Evolutionary conservation across 257 asterid genomes (phyloP), one percentile per base, ranked within the genome.

Genomic region (Fraxinus quadrangulata): DNA sequence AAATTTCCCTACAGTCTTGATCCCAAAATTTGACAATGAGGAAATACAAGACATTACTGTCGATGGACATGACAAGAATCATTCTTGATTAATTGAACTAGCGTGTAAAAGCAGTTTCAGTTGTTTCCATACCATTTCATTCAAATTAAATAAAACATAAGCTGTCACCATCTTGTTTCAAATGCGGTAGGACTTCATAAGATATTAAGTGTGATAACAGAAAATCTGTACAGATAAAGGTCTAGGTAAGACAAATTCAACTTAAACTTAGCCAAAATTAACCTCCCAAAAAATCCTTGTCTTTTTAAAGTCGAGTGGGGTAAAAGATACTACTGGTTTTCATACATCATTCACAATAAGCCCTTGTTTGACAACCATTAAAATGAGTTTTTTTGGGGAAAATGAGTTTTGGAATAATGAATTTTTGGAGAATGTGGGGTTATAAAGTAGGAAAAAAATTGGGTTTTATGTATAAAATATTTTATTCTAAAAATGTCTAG

Each of bases 181-280:
- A 61, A 24, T 24, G 23, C 26, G 37, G 45, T 82, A 26, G 47
- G 74, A 26, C 69, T 75, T 66, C 40, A 36, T 47, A 70, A 78
- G 40, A 13, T 39, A 78, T 66, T 34, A 34, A 11, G 76, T 42
- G 12, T 59, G 67, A 59, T 59, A 59, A 59, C 67, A 21, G 14
- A 59, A 54, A 8, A 61, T 23, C 14, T 47, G 54, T 34, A 73
- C 12, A 8, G 73, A 67, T 73, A 26, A 51, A 40, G 51, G 37
- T 16, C 69, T 54, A 66, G 63, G 61, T 73, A 77, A 28, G 37
- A 42, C 49, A 47, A 40, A 23, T 13, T 37, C 6, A 65, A 49
- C 63, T 36, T 42, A 40, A 67, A 11, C 49, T 54, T 30, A 36
- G 45, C 28, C 16, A 24, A 40, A 63, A 26, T 63, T 26, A 12